Conservation (phyloP, 1,139 yeast species). For the Zhuliangozyma blackwelliae region DNA sequence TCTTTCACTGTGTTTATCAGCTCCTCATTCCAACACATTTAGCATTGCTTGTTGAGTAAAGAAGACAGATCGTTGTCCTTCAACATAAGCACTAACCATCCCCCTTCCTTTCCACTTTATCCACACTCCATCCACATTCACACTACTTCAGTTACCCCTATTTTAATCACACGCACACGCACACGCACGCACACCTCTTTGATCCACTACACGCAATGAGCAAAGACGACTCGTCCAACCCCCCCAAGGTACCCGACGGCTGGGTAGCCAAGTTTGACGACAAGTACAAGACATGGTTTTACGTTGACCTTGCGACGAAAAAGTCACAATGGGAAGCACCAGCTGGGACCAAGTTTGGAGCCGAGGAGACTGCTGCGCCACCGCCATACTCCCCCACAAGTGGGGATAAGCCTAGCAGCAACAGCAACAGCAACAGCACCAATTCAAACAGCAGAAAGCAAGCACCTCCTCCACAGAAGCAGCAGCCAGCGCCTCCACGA, state of each 20-base stretch:
- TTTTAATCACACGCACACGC: too few species aligned
- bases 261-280: conserved; percentile 89
- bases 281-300: conserved; percentile 72
- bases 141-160: too few species aligned
- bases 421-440: conserved; percentile 4
- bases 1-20: too few species aligned
- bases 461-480: too few species aligned
- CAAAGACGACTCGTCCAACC: conserved; percentile 23
- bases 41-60: too few species aligned
- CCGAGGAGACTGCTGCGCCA: conserved; percentile 25
- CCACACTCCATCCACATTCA: too few species aligned
- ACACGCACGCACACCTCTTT: neutral
- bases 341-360: conserved; percentile 44
- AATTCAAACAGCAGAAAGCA: conserved; percentile 6
- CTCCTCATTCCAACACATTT: too few species aligned
- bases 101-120: too few species aligned
- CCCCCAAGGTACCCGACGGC: conserved; percentile 66
- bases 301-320: conserved; percentile 67
- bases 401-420: conserved; percentile 4
- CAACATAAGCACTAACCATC: too few species aligned
- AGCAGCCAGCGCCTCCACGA: conserved; percentile 4
- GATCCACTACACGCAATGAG: conserved; percentile 4
- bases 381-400: conserved; percentile 32
- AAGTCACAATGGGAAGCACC: conserved; percentile 93
- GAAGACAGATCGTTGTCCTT: too few species aligned